These are phyloP conservation scores for Globisporangium paddicum DNA, from an alignment of 352 stramenopile genomes.

Conservation along the genomic window DNA sequence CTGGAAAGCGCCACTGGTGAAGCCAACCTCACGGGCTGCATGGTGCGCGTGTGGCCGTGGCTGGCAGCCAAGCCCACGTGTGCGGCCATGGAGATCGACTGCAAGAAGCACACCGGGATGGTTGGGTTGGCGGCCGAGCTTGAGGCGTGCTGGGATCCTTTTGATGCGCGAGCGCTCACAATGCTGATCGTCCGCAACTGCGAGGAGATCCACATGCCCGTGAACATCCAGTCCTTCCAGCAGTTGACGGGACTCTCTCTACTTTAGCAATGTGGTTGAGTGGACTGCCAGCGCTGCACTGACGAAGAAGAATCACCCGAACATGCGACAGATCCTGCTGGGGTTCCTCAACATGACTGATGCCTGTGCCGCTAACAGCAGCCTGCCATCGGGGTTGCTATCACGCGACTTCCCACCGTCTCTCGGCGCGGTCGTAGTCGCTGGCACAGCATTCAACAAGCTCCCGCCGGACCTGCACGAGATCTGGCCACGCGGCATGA, in stretches of 20 bases:
- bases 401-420: background rate
- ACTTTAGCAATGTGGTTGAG: background rate
- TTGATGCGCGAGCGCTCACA: background rate
- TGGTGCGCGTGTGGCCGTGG: background rate
- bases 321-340: conserved; percentile 1
- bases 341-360: background rate
- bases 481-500: conserved; percentile 3
- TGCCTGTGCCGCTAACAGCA: background rate
- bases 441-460: background rate
- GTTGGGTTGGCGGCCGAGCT: background rate
- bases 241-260: background rate
- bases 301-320: background rate
- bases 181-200: conserved; percentile 7
- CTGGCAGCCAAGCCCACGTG: background rate
- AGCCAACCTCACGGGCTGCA: background rate
- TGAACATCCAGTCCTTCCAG: background rate
- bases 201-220: background rate
- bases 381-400: conserved; percentile 1
- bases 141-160: background rate
- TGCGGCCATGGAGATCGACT: background rate
- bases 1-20: background rate
- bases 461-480: conserved; percentile 15
- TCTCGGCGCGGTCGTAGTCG: background rate
- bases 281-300: background rate
- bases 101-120: background rate